Evolutionary conservation across 2,329 filamentous ascomycete genomes (phyloP), one percentile per base, ranked within the genome.

Genomic region (Proliferodiscus dingleyae): DNA sequence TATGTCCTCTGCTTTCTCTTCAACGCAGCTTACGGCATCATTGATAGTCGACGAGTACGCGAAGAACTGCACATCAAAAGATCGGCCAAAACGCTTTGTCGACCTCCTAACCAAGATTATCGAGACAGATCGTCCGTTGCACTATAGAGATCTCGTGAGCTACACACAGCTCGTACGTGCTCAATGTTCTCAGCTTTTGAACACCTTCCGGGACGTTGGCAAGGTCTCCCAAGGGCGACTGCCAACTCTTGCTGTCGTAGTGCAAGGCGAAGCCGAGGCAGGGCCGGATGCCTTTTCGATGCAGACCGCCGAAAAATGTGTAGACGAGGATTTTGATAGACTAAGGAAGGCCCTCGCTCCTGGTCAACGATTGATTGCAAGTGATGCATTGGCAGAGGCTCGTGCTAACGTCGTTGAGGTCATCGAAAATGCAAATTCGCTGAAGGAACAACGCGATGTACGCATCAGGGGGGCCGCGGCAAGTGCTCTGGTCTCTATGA

Each of bases 261-360:
- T 96, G 7, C 93, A 98, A 67, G 93, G 93, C 23, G 91, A 97
- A 61, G 75, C 86, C 4, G 87, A 94, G 61, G 91, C 93, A 28
- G 91, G 93, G 0, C 90, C 91, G 8, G 91, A 83, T 58, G 91
- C 93, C 5, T 98, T 98, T 65, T 94, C 89, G 1, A 77, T 97
- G 41, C 70, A 77, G 1, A 89, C 91, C 55, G 93, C 90, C 1
- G 89, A 97, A 56, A 93, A 89, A 66, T 87, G 95, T 43, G 77
- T 95, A 38, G 80, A 74, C 1, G 80, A 87, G 7, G 91, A 98
- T 54, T 98, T 85, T 56, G 90, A 96, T 42, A 83, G 81, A 52
- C 72, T 98, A 3, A 93, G 90, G 71, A 95, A 89, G 68, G 75
- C 78, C n/a, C 81, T 98, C 73, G 82, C 89, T 1, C 87, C 91